Evolutionary conservation across 768 basidiomycete genomes (phyloP), one percentile per base, ranked within the genome.

Genomic region (Podaxis sp.): DNA sequence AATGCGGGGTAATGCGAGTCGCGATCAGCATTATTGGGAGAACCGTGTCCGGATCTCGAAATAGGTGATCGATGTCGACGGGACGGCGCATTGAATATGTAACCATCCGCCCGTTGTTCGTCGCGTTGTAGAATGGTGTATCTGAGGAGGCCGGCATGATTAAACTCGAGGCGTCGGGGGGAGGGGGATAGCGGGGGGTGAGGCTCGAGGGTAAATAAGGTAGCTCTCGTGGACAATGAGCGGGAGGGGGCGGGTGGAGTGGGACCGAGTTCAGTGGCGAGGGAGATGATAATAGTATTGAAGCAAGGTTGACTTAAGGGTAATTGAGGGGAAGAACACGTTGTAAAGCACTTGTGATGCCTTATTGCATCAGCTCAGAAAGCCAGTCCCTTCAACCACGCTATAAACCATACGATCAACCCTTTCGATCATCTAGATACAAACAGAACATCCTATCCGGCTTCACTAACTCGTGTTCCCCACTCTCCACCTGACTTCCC

Each of bases 71-170:
- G 53, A 62, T 62, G 60, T 62, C 60, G 13, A 62, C 60, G 2
- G 60, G 60, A 7, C 60, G 60, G 52, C 60, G 60, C 60, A 62
- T 62, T 12, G 60, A 62, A 38, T 62, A 62, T 17, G 60, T 62
- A 12, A 59, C 49, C 30, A 33, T 10, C 20, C 60, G 52, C 1
- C 58, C 58, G 13, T 24, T 40, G 50, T 60, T 60, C 12, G 49
- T 24, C 49, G 52, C 17, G 48, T 48, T 41, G 3, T 60, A 48
- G 51, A 60, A 53, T 28, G 59, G 44, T 2, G 37, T 36, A 24
- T 61, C 52, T 30, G 28, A 8, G 20, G 41, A 7, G 13, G 58
- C 12, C 36, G 15, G 48, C 37, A 50, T 60, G 30, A 58, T 30
- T 22, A 26, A 56, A 40, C 54, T 15, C 17, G 53, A 7, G 15